Percentiles rank a stretch among this genome's conserved stretches.
These are phyloP conservation scores for Colletotrichum sp. DNA, from an alignment of 2,329 filamentous ascomycete genomes.

Conservation along the genomic window DNA sequence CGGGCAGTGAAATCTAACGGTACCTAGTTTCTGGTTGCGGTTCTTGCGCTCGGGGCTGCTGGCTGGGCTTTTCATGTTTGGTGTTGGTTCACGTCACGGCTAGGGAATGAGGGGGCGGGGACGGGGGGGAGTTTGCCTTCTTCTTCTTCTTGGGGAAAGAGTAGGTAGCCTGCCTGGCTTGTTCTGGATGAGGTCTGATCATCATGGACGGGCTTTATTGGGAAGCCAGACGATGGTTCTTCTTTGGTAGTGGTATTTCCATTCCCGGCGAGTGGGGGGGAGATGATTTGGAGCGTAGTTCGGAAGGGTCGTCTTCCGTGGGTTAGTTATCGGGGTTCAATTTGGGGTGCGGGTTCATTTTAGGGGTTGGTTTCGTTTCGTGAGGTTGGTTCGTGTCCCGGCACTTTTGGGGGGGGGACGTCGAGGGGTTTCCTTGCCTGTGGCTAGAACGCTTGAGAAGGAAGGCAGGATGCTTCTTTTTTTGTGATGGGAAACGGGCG, in stretches of 20 bases:
- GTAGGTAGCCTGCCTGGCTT: background rate
- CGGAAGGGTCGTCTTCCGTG: background rate
- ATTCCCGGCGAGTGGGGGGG: background rate
- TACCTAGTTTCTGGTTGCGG: background rate
- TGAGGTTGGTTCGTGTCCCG: background rate
- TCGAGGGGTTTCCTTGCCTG: background rate
- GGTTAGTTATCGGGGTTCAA: background rate
- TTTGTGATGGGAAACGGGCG: background rate
- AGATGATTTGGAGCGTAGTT: background rate
- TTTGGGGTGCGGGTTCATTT: background rate
- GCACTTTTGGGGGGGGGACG: background rate
- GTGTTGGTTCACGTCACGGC: background rate
- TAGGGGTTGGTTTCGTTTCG: background rate
- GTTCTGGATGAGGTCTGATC: background rate
- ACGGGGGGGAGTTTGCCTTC: no score
- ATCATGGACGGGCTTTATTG: background rate
- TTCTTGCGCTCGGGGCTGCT: background rate
- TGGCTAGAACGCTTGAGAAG: background rate
- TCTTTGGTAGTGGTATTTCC: background rate
- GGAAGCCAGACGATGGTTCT: no score
- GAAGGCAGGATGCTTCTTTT: background rate
- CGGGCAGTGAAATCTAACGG: background rate
- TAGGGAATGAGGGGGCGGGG: background rate
- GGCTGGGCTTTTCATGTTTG: no score
- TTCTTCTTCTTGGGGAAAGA: background rate